Evolutionary conservation across 805 yeast genomes (phyloP).

Genomic region (Candida glaebosa): DNA sequence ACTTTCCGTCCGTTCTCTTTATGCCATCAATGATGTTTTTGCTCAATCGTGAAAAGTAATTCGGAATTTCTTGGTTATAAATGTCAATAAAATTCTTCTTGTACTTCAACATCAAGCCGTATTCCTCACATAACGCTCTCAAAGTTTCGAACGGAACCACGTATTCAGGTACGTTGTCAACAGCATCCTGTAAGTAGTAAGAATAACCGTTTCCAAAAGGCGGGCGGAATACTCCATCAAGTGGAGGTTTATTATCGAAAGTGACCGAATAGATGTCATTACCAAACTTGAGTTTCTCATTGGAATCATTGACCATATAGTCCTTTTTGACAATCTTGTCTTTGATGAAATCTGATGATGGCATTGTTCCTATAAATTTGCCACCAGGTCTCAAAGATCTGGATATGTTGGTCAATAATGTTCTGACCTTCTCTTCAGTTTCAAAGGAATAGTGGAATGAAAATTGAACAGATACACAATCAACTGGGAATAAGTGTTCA

Average conservation of each 20-base stretch:
- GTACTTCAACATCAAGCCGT: conserved; percentile 66
- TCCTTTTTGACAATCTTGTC: conserved; percentile 55
- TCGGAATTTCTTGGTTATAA: conserved; percentile 75
- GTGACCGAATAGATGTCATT: conserved; percentile 78
- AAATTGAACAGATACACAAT: conserved; percentile 86
- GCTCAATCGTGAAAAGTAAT: conserved; percentile 53
- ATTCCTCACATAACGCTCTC: conserved; percentile 79
- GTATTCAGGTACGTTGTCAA: conserved; percentile 93
- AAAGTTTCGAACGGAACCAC: conserved; percentile 92
- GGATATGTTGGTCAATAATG: conserved; percentile 70
- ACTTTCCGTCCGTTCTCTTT: conserved; percentile 70
- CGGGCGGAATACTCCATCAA: conserved; percentile 64
- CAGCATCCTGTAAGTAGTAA: conserved; percentile 86
- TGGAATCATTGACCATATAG: conserved; percentile 32
- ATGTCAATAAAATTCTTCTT: conserved; percentile 78
- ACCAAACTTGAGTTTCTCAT: conserved; percentile 63
- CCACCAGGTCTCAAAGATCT: conserved; percentile 80
- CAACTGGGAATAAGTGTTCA: conserved; percentile 75
- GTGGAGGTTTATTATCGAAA: conserved; percentile 77
- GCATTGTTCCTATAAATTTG: conserved; percentile 87
- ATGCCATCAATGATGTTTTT: conserved; percentile 67
- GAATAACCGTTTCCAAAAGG: conserved; percentile 84
- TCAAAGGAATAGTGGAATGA: conserved; percentile 95
- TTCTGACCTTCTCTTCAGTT: conserved; percentile 73
- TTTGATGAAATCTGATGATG: conserved; percentile 80